Conservation (phyloP, 257 asterid genomes). For the Scutellaria galericulata region DNA sequence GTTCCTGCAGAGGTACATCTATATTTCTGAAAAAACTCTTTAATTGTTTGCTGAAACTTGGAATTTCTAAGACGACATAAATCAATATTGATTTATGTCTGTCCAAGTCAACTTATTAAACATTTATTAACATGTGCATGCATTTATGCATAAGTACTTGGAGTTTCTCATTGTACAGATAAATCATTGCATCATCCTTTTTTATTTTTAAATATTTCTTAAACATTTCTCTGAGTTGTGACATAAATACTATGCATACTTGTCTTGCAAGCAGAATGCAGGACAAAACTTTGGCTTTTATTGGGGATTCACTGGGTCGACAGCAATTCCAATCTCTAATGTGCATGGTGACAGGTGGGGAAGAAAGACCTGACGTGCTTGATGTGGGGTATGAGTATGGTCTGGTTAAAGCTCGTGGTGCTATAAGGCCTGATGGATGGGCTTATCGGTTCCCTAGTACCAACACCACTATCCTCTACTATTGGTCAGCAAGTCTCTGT, state of each 20-base stretch:
- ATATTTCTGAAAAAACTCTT: slow-evolving; percentile 25
- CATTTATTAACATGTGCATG: neutral
- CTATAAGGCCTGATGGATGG: slow-evolving; percentile 94
- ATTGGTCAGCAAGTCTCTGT: slow-evolving; percentile 95
- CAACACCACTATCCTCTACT: slow-evolving; percentile 86
- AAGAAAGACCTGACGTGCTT: slow-evolving; percentile 74
- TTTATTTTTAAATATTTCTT: neutral
- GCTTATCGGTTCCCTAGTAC: slow-evolving; percentile 78
- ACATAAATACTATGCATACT: neutral
- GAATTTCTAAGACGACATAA: slow-evolving; percentile 8
- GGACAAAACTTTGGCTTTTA: slow-evolving; percentile 81
- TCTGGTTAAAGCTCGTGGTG: slow-evolving; percentile 82
- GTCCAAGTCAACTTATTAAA: neutral
- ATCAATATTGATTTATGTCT: slow-evolving; percentile 8
- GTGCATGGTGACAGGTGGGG: slow-evolving; percentile 93
- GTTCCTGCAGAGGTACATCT: slow-evolving; percentile 68
- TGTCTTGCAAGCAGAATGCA: slow-evolving; percentile 64
- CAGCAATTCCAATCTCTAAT: slow-evolving; percentile 94
- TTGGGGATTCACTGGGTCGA: slow-evolving; percentile 94
- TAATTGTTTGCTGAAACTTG: slow-evolving; percentile 26
- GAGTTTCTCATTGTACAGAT: neutral
- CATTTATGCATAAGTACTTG: neutral
- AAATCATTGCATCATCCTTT: neutral
- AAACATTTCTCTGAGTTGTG: neutral
- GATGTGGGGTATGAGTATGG: slow-evolving; percentile 82